Percentiles rank a stretch among this genome's conserved stretches.
These are phyloP conservation scores for Yarrowia alimentaria DNA, from an alignment of 805 yeast genomes.

Conservation along the genomic window DNA sequence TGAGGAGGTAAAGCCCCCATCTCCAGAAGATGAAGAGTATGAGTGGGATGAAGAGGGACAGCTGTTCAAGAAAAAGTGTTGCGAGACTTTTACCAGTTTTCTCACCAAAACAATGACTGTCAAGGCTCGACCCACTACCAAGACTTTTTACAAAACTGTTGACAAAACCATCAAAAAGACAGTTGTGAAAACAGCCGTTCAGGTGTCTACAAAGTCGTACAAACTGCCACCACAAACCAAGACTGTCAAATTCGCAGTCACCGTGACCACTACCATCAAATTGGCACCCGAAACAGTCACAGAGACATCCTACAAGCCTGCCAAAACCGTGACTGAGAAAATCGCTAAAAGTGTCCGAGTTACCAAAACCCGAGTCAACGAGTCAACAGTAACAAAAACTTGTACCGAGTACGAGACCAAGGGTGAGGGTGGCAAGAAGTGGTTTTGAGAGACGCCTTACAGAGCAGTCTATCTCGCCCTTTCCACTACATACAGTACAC, in stretches of 20 bases:
- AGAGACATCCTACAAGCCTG: neutral
- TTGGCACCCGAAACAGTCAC: neutral
- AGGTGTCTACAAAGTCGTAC: constrained; percentile 9
- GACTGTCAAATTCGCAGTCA: neutral
- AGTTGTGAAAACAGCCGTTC: neutral
- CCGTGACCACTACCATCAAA: constrained; percentile 13
- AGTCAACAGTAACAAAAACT: neutral
- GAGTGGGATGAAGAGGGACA: constrained; percentile 5
- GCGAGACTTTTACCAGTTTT: neutral
- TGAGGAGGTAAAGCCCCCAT: neutral
- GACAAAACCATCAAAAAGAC: constrained; percentile 16
- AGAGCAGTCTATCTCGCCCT: too few relatives aligned
- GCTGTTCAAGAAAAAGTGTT: constrained; percentile 6
- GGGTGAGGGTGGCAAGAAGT: too few relatives aligned
- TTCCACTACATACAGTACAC: too few relatives aligned
- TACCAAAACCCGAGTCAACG: constrained; percentile 1
- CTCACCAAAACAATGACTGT: constrained; percentile 2
- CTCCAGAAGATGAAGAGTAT: neutral
- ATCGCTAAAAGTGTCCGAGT: neutral
- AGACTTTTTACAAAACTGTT: neutral
- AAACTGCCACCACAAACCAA: constrained; percentile 1
- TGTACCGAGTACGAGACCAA: too few relatives aligned
- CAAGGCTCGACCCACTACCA: constrained; percentile 3
- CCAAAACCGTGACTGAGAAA: neutral
- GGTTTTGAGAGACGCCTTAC: too few relatives aligned